Percentiles rank a stretch among this genome's conserved stretches.
phyloP scores from a whole-genome alignment of 225 moss, liverwort and hornwort genomes.

The Climacium dendroides region DNA sequence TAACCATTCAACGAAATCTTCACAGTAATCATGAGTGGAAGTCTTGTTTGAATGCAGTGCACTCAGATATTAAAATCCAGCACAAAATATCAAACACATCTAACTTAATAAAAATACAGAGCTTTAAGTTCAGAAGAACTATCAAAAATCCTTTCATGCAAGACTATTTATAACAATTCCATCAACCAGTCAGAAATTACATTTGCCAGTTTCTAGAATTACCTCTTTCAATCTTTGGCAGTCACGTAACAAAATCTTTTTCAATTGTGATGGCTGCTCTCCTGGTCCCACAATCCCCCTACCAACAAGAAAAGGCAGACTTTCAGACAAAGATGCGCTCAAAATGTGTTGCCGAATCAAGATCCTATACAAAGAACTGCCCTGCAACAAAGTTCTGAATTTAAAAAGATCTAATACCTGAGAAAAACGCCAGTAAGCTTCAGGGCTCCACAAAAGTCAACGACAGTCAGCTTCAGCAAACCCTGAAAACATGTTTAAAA shows the following conservation, averaged over 20 bases:
- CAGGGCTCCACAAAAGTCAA: conserved; percentile 43
- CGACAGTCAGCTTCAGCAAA: conserved; percentile 18
- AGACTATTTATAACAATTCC: neutral
- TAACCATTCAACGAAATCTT: neutral
- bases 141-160: neutral
- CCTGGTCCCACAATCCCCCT: conserved; percentile 44
- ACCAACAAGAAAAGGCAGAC: neutral
- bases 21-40: neutral
- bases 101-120: neutral
- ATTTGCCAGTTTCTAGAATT: neutral
- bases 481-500: conserved; percentile 13
- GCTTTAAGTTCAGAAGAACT: neutral
- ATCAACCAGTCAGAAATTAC: neutral
- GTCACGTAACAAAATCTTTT: conserved; percentile 31
- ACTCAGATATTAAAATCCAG: neutral
- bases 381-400: neutral
- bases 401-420: conserved; percentile 10
- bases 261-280: conserved; percentile 24
- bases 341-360: neutral
- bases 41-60: neutral
- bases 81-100: neutral
- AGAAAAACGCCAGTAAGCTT: conserved; percentile 46
- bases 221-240: conserved; percentile 45
- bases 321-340: conserved; percentile 1
- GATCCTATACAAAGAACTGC: neutral